Base-by-base conservation (phyloP, 768 basidiomycete genomes). In the Boletus rubroflammeus region DNA sequence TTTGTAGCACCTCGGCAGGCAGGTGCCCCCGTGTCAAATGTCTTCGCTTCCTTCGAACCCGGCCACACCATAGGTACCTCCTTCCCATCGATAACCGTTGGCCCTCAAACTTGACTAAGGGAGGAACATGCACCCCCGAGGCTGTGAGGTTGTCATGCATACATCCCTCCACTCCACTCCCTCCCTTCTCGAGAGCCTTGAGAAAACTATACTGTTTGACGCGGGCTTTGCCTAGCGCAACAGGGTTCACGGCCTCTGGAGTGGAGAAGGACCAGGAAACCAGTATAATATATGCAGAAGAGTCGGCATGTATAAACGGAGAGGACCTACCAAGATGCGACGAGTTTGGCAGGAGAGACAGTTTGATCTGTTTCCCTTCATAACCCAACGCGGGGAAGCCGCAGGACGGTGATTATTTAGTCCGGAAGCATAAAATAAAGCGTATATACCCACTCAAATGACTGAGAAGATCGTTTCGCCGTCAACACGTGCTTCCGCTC, bases 141-240 rank as follows among this genome's bases (percentile, higher is more conserved):
- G 74, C 69, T 0, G 76, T 64, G 10, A 95, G 80, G 41, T 84
- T 77, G 0, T 74, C 67, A 43, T 90, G 67, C 53, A 68, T 64
- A 43, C 69, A 64, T 25, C 58, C 67, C 34, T 66, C 65, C 14
- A 44, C 38, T 11, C 57, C 59, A 47, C 50, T 28, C 0, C 48
- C 53, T 9, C 64, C 66, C 3, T 71, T 72, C 5, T 81, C 78
- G 17, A 78, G 86, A 8, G 75, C 80, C 70, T 83, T 88, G 41
- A 95, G 75, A 2, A 95, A 76, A 0, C 88, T 78, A 60, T 86
- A 92, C 66, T 97, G 93, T 65, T 96, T 93, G 2, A 90, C 92
- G 15, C 94, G 86, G 5, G 91, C 88, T 66, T 94, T 92, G 5
- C 94, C 94, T 1, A 94, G 71, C 0, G 90, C 93, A 23, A 96